phyloP scores from a whole-genome alignment of 768 basidiomycete genomes.

The Lentinula sp. region DNA sequence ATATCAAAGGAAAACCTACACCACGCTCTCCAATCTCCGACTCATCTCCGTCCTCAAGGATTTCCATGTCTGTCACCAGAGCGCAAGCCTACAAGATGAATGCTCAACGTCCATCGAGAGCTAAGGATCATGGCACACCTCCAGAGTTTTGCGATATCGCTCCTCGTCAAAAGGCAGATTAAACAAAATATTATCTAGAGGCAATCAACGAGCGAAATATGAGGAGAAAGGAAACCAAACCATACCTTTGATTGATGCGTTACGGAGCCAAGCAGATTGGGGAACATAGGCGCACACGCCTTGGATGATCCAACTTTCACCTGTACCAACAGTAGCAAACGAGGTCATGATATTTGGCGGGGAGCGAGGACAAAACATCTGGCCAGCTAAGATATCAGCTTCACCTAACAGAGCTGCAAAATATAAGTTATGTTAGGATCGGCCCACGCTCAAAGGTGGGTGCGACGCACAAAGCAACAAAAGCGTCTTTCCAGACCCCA shows the following conservation, averaged over 20 bases:
- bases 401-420: slow-evolving; percentile 73
- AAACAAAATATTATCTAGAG: slow-evolving; percentile 66
- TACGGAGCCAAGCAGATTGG: slow-evolving; percentile 69
- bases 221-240: background rate
- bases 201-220: background rate
- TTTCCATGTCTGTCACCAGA: slow-evolving; percentile 66
- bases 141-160: slow-evolving; percentile 72
- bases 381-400: slow-evolving; percentile 78
- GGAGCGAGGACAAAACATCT: slow-evolving; percentile 77
- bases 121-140: slow-evolving; percentile 41
- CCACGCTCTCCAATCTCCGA: slow-evolving; percentile 87
- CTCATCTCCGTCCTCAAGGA: slow-evolving; percentile 84
- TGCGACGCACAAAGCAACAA: slow-evolving; percentile 52
- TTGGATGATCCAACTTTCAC: slow-evolving; percentile 70
- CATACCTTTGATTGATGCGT: slow-evolving; percentile 56
- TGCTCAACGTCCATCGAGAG: background rate
- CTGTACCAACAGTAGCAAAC: slow-evolving; percentile 35
- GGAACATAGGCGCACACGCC: slow-evolving; percentile 87
- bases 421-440: slow-evolving; percentile 1
- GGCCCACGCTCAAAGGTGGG: background rate
- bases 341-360: slow-evolving; percentile 72
- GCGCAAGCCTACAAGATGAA: slow-evolving; percentile 49
- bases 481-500: slow-evolving; percentile 87
- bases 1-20: slow-evolving; percentile 50
- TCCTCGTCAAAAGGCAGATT: slow-evolving; percentile 66